Percentiles rank a stretch among this genome's conserved stretches.
phyloP scores from a whole-genome alignment of 1,284 basidiomycete genomes.

The Cutaneotrichosporon sp. region DNA sequence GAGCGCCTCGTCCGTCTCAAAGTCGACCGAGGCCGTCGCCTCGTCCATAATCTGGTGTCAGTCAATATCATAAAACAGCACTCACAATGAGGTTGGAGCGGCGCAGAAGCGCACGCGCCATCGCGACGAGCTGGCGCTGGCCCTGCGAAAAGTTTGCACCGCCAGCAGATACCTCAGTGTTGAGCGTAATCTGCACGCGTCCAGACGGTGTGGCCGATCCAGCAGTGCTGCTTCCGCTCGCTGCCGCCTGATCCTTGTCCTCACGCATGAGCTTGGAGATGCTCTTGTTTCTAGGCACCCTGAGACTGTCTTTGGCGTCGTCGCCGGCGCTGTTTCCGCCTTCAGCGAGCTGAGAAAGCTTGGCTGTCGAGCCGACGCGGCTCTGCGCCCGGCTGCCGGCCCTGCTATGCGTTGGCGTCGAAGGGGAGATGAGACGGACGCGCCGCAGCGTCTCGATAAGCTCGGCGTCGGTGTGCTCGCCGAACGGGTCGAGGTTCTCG shows the following conservation, averaged over 20 bases:
- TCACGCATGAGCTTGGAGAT: not conserved
- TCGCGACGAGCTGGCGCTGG: constrained; percentile 72
- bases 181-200: constrained; percentile 56
- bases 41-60: constrained; percentile 63
- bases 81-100: constrained; percentile 62
- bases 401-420: constrained; percentile 7
- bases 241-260: not conserved
- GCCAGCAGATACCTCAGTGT: constrained; percentile 68
- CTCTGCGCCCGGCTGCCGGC: not conserved
- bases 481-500: constrained; percentile 82
- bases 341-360: not conserved
- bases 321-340: too few species aligned
- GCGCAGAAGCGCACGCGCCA: constrained; percentile 63
- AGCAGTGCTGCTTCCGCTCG: not conserved
- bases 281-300: not conserved
- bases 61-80: not conserved
- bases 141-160: constrained; percentile 81
- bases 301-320: too few species aligned
- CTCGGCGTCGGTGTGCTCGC: constrained; percentile 73
- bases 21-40: constrained; percentile 74
- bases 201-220: constrained; percentile 1
- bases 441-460: constrained; percentile 54
- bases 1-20: constrained; percentile 62
- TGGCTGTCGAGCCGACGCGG: not conserved
- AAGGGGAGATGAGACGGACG: constrained; percentile 30